Evolutionary conservation across 139 green algal species (phyloP).

Genomic region (Edaphochlamys debaryana): DNA sequence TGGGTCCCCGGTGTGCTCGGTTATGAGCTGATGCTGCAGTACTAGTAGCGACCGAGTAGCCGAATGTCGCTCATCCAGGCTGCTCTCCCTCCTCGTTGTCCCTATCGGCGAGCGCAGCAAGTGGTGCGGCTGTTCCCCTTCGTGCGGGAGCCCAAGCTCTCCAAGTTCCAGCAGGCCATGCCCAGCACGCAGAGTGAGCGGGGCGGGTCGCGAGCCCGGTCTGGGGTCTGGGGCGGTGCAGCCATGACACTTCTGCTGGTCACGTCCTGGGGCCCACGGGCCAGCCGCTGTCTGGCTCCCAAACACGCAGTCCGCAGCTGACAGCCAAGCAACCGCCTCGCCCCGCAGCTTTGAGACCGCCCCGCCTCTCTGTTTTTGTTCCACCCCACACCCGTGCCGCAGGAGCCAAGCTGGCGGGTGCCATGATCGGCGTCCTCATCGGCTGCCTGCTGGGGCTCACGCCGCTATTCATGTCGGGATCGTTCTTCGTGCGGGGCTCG

Average conservation of each 20-base stretch:
- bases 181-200: conserved; percentile 22
- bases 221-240: neutral
- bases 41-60: neutral
- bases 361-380: no score
- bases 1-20: neutral
- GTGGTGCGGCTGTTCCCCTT: conserved; percentile 20
- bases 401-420: conserved; percentile 27
- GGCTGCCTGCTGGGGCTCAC: conserved; percentile 35
- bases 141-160: conserved; percentile 22
- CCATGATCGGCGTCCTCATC: conserved; percentile 13
- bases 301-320: neutral
- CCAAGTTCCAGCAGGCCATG: conserved; percentile 22
- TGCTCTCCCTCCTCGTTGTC: no score
- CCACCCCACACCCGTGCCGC: neutral
- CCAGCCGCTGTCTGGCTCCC: neutral
- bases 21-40: neutral
- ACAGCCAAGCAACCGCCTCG: neutral
- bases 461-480: conserved; percentile 17
- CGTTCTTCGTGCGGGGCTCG: no score
- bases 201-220: no score
- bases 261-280: neutral
- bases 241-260: neutral
- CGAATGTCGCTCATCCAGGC: neutral
- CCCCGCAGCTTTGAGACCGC: no score
- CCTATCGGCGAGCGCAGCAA: neutral